Evolutionary conservation across 805 yeast genomes (phyloP).

Genomic region (Candida maris): DNA sequence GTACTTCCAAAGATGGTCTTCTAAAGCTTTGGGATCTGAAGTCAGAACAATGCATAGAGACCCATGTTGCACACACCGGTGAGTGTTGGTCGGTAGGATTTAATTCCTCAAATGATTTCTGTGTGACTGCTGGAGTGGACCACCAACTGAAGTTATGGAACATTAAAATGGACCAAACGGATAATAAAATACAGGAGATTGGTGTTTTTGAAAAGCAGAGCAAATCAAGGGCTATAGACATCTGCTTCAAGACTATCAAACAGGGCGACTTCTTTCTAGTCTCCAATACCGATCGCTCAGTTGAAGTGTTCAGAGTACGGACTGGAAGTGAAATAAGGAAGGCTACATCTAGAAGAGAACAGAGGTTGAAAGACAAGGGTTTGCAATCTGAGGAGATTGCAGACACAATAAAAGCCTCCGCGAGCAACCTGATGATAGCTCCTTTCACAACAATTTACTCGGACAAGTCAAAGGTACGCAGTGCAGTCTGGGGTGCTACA

Average conservation of each 20-base stretch:
- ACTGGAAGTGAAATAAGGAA: conserved; percentile 71
- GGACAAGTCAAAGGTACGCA: conserved; percentile 53
- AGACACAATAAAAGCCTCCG: conserved; percentile 44
- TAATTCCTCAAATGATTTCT: conserved; percentile 32
- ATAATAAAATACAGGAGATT: conserved; percentile 47
- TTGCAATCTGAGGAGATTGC: conserved; percentile 55
- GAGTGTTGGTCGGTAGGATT: conserved; percentile 87
- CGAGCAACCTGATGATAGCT: conserved; percentile 56
- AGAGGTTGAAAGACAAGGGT: conserved; percentile 74
- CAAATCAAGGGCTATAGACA: conserved; percentile 61
- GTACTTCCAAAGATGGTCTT: conserved; percentile 85
- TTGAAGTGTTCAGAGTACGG: conserved; percentile 78
- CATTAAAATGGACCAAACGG: conserved; percentile 52
- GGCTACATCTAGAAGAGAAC: conserved; percentile 72
- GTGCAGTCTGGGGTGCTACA: conserved; percentile 60
- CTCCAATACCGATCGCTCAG: conserved; percentile 76
- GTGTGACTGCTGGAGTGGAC: conserved; percentile 74
- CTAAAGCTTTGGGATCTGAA: conserved; percentile 92
- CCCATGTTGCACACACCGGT: conserved; percentile 88
- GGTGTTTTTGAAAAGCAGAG: conserved; percentile 76
- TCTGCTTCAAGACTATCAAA: conserved; percentile 45
- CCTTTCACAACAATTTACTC: conserved; percentile 69
- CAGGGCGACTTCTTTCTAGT: conserved; percentile 54
- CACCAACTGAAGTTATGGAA: conserved; percentile 83
- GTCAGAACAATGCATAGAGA: conserved; percentile 86